A percentile compares a stretch with the other conserved stretches of the same genome.
Conservation (phyloP, 2,329 filamentous ascomycete genomes). For the Penicillium crustosum region DNA sequence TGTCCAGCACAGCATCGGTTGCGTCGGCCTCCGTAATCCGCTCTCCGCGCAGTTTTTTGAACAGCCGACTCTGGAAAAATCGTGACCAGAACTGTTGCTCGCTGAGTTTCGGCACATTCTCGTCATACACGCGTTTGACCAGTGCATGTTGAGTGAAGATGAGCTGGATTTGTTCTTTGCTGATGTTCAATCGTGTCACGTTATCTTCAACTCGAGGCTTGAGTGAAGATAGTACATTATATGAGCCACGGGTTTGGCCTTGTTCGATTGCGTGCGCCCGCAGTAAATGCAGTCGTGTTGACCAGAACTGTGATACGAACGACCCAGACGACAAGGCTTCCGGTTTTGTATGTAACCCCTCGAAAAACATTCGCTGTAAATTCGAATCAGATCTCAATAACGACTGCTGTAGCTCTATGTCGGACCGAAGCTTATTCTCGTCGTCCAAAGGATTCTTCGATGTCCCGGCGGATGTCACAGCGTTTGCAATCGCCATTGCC, state of each 20-base stretch:
- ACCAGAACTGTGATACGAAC: conserved; percentile 94
- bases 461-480: conserved; percentile 54
- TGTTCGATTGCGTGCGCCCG: conserved; percentile 88
- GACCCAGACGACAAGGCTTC: conserved; percentile 75
- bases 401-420: conserved; percentile 82
- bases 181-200: conserved; percentile 77
- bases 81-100: conserved; percentile 87
- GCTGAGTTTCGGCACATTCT: conserved; percentile 78
- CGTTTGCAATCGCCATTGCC: conserved; percentile 75
- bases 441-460: conserved; percentile 70
- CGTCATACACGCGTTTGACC: conserved; percentile 86
- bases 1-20: conserved; percentile 77
- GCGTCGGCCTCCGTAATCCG: conserved; percentile 75
- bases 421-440: conserved; percentile 71
- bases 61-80: conserved; percentile 88
- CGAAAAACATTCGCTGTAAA: conserved; percentile 81
- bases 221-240: conserved; percentile 89
- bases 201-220: conserved; percentile 76
- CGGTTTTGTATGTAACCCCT: conserved; percentile 78
- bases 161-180: conserved; percentile 85
- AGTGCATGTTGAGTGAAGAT: conserved; percentile 93
- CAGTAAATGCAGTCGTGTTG: conserved; percentile 78
- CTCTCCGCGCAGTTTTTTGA: conserved; percentile 89
- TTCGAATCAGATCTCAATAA: conserved; percentile 76
- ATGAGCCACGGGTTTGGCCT: conserved; percentile 80